These are phyloP conservation scores for Saccharomyces eubayanus DNA, from an alignment of 805 yeast species.

Conservation along the genomic window DNA sequence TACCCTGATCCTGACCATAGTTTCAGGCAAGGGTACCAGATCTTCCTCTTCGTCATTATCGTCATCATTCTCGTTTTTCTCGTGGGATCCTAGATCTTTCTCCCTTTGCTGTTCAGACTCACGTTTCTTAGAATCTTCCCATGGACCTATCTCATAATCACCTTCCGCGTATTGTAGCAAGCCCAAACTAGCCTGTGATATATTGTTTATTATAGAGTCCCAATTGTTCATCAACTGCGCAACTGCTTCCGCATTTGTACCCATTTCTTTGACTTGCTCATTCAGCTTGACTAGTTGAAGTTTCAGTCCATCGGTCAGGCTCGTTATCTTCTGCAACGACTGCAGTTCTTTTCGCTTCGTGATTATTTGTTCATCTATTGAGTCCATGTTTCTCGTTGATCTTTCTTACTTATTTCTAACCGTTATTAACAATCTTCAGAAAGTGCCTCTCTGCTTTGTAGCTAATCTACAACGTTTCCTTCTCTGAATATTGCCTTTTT, in stretches of 20 bases:
- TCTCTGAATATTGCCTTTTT: neutral
- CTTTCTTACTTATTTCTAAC: neutral
- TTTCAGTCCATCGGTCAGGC: conserved; percentile 22
- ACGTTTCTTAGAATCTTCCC: conserved; percentile 8
- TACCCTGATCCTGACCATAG: conserved; percentile 51
- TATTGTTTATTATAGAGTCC: conserved; percentile 26
- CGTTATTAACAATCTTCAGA: neutral
- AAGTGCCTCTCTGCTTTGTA: neutral
- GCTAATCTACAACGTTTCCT: neutral
- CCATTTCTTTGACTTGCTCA: conserved; percentile 19
- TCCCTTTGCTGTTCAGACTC: conserved; percentile 34
- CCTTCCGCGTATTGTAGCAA: conserved; percentile 26
- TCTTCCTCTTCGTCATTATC: conserved; percentile 26
- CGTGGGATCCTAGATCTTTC: conserved; percentile 31
- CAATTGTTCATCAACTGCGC: conserved; percentile 24
- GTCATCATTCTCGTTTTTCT: conserved; percentile 29
- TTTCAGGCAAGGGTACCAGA: conserved; percentile 51
- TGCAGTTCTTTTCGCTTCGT: conserved; percentile 21
- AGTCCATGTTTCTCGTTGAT: neutral
- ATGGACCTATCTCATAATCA: conserved; percentile 27
- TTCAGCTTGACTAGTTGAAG: conserved; percentile 22
- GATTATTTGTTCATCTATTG: conserved; percentile 10
- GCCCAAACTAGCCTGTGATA: conserved; percentile 28
- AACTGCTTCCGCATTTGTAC: conserved; percentile 21
- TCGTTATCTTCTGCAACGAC: conserved; percentile 20